phyloP scores from a whole-genome alignment of 1,284 basidiomycete species.

The Papiliotrema nemorosa region DNA sequence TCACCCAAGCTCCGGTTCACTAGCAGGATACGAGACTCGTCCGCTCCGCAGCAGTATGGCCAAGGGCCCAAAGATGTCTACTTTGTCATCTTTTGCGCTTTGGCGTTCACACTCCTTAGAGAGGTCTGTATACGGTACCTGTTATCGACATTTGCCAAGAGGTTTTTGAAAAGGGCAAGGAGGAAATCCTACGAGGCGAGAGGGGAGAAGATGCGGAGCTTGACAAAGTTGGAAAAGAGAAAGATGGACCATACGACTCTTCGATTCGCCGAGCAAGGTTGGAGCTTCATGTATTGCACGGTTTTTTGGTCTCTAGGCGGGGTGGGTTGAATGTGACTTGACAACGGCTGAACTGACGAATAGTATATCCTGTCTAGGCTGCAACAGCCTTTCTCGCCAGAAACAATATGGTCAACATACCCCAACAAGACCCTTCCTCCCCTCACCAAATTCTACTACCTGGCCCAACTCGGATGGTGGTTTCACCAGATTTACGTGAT shows the following conservation, averaged over 20 bases:
- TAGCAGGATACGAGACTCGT: slow-evolving; percentile 55
- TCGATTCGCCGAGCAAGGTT: slow-evolving; percentile 93
- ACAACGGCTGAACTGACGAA: slow-evolving; percentile 44
- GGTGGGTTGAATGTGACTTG: slow-evolving; percentile 57
- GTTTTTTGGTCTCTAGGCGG: slow-evolving; percentile 73
- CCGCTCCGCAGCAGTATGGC: slow-evolving; percentile 51
- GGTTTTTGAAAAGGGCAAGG: slow-evolving; percentile 55
- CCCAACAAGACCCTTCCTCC: slow-evolving; percentile 74
- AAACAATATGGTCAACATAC: slow-evolving; percentile 74
- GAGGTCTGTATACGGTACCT: slow-evolving; percentile 68
- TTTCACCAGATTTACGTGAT: slow-evolving; percentile 86
- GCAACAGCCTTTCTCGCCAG: slow-evolving; percentile 66
- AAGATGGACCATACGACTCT: slow-evolving; percentile 63
- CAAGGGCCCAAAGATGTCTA: slow-evolving; percentile 69
- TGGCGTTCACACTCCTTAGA: slow-evolving; percentile 71
- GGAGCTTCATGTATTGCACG: slow-evolving; percentile 77
- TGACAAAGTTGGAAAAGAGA: slow-evolving; percentile 32
- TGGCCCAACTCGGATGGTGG: slow-evolving; percentile 89
- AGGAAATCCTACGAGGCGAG: slow-evolving; percentile 2
- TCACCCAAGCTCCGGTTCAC: slow-evolving; percentile 46
- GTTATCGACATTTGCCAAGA: slow-evolving; percentile 72
- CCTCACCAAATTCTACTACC: slow-evolving; percentile 85
- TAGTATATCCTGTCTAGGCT: slow-evolving; percentile 75
- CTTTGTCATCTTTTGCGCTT: slow-evolving; percentile 67
- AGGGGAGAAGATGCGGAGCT: slow-evolving; percentile 3